Evolutionary conservation across 1,284 basidiomycete species (phyloP), one percentile per base, ranked within the genome.

Genomic region (Stygiomarasmius scandens): DNA sequence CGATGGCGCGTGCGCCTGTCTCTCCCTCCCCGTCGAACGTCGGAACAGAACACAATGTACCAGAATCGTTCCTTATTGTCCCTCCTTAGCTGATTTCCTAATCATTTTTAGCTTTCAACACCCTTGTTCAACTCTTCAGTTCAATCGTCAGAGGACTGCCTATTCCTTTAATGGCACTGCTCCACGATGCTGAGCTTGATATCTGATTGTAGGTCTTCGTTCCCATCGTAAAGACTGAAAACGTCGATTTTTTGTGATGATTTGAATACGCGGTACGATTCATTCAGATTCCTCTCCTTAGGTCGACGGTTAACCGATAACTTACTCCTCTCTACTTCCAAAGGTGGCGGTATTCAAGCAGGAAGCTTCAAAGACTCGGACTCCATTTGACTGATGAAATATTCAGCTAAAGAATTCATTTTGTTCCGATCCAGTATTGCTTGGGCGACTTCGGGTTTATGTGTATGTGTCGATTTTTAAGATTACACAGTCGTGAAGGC

Each of bases 381-480:
- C 67, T 71, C 10, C 64, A 73, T 43, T 52, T 23, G 62, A 72
- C 38, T 61, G 74, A 54, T 63, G 65, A 1, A 65, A 66, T 16
- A 50, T 9, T 69, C 71, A 14, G 54, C 62, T 3, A 60, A 69
- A n/a, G 72, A 71, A n/a, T 58, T 77, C 49, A 69, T 78, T 4
- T 76, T 52, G 73, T 72, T 1, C 72, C 76, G 0, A 74, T 78
- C 48, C 71, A 74, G 55, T 78, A 78, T 61, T 69, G 76, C 6
- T 62, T 78, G 4, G 76, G 75, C 8, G 72, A 73, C 48, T 74
- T 77, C 49, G 76, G 76, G 1, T 78, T 77, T 55, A 63, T 78
- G 2, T 73, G 76, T 73, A 45, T 44, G 50, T 41, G 14, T 19
- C 29, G 12, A 32, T 32, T 32, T 32, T 32, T 12, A 12, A 32